phyloP scores from a whole-genome alignment of 2,329 filamentous ascomycete species.

The Claviceps sorghi region DNA sequence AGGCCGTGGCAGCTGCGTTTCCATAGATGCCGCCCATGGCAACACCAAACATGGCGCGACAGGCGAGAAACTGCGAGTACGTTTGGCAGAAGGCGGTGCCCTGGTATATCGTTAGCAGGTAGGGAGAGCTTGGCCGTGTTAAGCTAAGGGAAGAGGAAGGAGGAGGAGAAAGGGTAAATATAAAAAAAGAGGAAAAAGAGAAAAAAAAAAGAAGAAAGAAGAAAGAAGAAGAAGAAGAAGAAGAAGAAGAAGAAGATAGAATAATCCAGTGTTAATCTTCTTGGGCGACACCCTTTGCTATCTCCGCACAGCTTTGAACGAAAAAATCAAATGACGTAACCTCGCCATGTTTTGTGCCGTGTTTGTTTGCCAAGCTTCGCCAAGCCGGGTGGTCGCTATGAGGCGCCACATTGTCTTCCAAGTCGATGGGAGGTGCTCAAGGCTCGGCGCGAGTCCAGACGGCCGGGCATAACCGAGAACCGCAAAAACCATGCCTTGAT shows the following conservation, averaged over 20 bases:
- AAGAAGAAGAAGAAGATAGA: no score
- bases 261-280: no score
- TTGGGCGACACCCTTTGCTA: no score
- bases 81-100: conserved; percentile 55
- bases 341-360: no score
- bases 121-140: no score
- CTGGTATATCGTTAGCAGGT: conserved; percentile 14
- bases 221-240: no score
- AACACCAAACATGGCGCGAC: conserved; percentile 60
- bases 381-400: conserved; percentile 3
- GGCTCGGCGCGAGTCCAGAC: background rate
- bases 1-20: conserved; percentile 62
- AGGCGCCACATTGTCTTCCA: background rate
- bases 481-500: no score
- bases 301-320: background rate
- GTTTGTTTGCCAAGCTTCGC: conserved; percentile 1
- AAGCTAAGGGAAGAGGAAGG: no score
- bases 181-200: background rate
- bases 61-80: conserved; percentile 58
- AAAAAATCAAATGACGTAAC: no score
- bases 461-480: no score
- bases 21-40: conserved; percentile 75
- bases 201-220: background rate
- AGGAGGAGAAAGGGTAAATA: no score
- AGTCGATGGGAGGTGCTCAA: background rate